Conservation (phyloP, 2,329 filamentous ascomycete genomes). For the Fusarium veterinarium region DNA sequence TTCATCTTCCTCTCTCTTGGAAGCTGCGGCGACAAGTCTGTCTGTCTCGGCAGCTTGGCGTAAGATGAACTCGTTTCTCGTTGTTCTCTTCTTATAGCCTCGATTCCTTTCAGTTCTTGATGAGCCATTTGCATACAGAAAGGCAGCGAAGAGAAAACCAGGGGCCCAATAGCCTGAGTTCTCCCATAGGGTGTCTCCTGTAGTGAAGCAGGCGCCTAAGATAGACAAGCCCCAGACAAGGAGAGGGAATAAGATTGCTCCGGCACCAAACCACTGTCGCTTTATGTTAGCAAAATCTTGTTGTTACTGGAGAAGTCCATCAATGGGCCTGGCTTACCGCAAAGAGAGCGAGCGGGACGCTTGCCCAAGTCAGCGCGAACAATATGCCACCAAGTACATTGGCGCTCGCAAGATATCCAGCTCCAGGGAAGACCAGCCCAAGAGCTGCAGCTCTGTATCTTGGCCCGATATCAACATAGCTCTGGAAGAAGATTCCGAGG, state of each 20-base stretch:
- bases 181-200: not conserved
- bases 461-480: rapidly evolving
- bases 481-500: rapidly evolving
- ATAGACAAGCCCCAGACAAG: not conserved
- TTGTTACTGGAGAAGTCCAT: no score
- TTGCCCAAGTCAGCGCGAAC: not conserved
- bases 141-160: rapidly evolving
- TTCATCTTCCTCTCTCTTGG: not conserved
- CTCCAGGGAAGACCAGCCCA: not conserved
- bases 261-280: not conserved
- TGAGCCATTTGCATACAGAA: rapidly evolving
- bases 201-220: not conserved
- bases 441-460: not conserved
- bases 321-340: not conserved
- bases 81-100: not conserved
- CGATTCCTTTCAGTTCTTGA: rapidly evolving
- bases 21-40: not conserved
- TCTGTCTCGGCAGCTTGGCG: not conserved
- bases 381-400: not conserved
- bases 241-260: not conserved
- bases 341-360: not conserved
- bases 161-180: not conserved
- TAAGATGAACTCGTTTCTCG: not conserved
- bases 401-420: not conserved
- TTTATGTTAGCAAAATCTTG: rapidly evolving